phyloP scores from a whole-genome alignment of 2,329 filamentous ascomycete genomes.

The Uncinocarpus reesii region DNA sequence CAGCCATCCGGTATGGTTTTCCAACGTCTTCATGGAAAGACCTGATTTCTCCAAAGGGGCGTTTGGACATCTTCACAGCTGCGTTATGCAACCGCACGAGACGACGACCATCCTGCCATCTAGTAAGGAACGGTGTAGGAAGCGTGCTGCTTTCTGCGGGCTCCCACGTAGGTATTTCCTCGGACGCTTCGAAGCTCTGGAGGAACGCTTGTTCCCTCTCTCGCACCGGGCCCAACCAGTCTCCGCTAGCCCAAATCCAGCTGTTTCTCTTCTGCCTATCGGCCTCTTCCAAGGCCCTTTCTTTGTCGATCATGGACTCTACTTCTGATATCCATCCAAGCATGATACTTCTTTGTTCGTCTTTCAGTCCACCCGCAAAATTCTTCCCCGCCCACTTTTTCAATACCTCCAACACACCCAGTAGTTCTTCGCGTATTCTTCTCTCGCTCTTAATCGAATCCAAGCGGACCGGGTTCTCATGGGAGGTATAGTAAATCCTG shows the following conservation, averaged over 20 bases:
- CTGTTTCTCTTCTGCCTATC: constrained; percentile 61
- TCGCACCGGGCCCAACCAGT: constrained; percentile 65
- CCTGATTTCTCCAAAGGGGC: constrained; percentile 81
- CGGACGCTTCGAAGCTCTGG: constrained; percentile 52
- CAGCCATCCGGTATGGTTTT: constrained; percentile 86
- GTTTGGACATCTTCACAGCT: constrained; percentile 70
- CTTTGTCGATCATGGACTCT: constrained; percentile 61
- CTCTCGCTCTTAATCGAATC: constrained; percentile 82
- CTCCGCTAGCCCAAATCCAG: constrained; percentile 71
- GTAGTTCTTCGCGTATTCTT: constrained; percentile 69
- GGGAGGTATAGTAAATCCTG: constrained; percentile 91
- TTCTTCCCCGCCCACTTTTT: constrained; percentile 83
- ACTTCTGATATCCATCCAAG: constrained; percentile 70
- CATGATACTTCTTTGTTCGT: constrained; percentile 68
- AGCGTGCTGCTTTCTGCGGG: constrained; percentile 39
- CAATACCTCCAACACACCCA: constrained; percentile 78
- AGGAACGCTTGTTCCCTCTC: constrained; percentile 76
- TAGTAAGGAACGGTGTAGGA: constrained; percentile 58
- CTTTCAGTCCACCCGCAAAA: constrained; percentile 71
- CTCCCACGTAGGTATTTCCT: constrained; percentile 58
- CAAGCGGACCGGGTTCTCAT: constrained; percentile 74
- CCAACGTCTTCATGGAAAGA: constrained; percentile 82
- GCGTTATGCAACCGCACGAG: constrained; percentile 85
- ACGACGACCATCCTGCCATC: constrained; percentile 66
- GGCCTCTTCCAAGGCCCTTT: constrained; percentile 64